A percentile compares a stretch with the other conserved stretches of the same genome.
These are phyloP conservation scores for Alternaria rosae DNA, from an alignment of 2,329 filamentous ascomycete genomes.

Conservation along the genomic window DNA sequence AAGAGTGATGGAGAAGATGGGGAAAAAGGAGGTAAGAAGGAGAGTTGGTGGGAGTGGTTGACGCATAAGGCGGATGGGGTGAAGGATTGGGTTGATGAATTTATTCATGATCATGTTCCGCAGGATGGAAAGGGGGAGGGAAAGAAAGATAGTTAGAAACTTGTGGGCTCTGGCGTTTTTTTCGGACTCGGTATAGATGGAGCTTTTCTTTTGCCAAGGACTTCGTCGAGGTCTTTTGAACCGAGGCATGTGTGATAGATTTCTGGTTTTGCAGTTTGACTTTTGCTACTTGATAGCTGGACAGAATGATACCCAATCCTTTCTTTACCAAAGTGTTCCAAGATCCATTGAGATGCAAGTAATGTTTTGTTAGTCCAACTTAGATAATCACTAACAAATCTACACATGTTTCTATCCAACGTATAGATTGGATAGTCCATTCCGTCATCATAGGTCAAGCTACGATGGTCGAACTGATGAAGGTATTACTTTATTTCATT, in stretches of 20 bases:
- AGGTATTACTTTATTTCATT: conserved; percentile 5
- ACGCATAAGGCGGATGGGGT: conserved; percentile 46
- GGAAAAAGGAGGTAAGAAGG: background rate
- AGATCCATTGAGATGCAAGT: too few species aligned
- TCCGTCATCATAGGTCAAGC: background rate
- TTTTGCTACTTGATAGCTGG: background rate
- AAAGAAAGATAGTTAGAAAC: background rate
- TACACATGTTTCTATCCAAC: too few species aligned
- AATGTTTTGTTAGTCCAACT: too few species aligned
- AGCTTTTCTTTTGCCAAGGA: background rate
- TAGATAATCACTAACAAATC: too few species aligned
- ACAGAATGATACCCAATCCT: background rate
- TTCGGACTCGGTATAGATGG: background rate
- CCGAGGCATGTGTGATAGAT: background rate
- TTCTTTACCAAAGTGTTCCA: background rate
- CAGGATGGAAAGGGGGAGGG: background rate
- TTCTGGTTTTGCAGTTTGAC: background rate
- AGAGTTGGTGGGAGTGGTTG: conserved; percentile 49
- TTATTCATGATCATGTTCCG: conserved; percentile 41
- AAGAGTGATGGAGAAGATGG: background rate
- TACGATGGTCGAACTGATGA: background rate
- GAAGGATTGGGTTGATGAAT: conserved; percentile 47
- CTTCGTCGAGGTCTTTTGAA: background rate
- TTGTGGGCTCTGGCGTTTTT: background rate
- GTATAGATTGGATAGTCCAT: background rate